Conservation (phyloP, 75 land plant species). For the Pinus tabuliformis region DNA sequence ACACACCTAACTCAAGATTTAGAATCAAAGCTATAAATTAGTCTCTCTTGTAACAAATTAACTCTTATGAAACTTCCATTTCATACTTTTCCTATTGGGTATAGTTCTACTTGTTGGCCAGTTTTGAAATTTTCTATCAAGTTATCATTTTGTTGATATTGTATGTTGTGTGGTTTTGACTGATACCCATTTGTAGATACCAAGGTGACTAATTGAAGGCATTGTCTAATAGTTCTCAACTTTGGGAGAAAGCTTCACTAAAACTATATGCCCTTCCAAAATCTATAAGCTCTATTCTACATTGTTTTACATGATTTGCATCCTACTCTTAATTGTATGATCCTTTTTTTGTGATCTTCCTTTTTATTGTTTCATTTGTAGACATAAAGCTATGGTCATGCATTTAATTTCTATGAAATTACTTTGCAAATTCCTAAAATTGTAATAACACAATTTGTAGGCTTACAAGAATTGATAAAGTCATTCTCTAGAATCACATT, state of each 20-base stretch:
- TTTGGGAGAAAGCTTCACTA: slow-evolving; percentile 96
- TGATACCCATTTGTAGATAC: slow-evolving; percentile 48
- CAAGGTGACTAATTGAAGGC: slow-evolving; percentile 98
- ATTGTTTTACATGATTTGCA: neutral
- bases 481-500: too few relatives aligned
- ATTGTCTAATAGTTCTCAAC: slow-evolving; percentile 65
- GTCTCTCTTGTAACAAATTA: slow-evolving; percentile 33
- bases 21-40: slow-evolving; percentile 49
- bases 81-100: slow-evolving; percentile 95
- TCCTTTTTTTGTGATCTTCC: neutral
- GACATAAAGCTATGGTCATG: neutral
- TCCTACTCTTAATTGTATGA: neutral
- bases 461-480: too few relatives aligned
- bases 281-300: slow-evolving; percentile 44
- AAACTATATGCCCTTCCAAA: slow-evolving; percentile 93
- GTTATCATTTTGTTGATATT: neutral
- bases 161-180: neutral
- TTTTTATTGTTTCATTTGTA: slow-evolving; percentile 4
- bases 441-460: too few relatives aligned
- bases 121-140: neutral
- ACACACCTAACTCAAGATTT: slow-evolving; percentile 49
- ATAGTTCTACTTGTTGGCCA: slow-evolving; percentile 11
- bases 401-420: neutral
- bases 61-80: too few relatives aligned
- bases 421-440: too few relatives aligned